A percentile compares a stretch with the other conserved stretches of the same genome.
Conservation (phyloP, 2,329 filamentous ascomycete species). For the Colletotrichum sp. region DNA sequence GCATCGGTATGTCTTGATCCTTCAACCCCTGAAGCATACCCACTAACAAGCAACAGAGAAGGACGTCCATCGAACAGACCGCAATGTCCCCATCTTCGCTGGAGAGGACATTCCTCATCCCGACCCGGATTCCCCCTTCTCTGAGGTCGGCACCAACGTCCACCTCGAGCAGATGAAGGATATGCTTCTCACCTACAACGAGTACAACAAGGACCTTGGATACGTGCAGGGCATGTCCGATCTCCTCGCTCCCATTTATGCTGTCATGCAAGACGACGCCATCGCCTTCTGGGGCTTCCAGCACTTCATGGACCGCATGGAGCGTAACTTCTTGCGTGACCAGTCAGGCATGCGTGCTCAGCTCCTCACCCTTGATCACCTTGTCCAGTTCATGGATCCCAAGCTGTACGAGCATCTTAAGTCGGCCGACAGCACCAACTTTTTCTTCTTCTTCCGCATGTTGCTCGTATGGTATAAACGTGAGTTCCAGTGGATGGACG, state of each 20-base stretch:
- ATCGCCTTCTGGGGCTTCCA: conserved; percentile 97
- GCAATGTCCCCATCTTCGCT: conserved; percentile 91
- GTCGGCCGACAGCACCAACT: conserved; percentile 93
- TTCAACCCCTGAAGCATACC: neutral
- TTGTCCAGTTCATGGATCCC: conserved; percentile 96
- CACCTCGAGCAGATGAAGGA: conserved; percentile 99
- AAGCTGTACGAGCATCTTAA: conserved; percentile 91
- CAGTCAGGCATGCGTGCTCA: conserved; percentile 96
- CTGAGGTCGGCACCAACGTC: conserved; percentile 91
- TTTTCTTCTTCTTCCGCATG: conserved; percentile 99
- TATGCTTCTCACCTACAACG: conserved; percentile 98
- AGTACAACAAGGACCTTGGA: conserved; percentile 93
- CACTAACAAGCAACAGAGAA: conserved; percentile 70
- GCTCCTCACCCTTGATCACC: conserved; percentile 87
- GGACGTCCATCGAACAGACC: conserved; percentile 96
- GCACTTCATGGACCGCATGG: conserved; percentile 97
- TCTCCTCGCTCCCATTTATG: conserved; percentile 92
- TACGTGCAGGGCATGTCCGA: conserved; percentile 99
- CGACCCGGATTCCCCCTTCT: conserved; percentile 94
- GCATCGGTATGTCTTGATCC: conserved; percentile 77
- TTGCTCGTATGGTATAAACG: conserved; percentile 98
- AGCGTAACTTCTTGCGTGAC: conserved; percentile 93
- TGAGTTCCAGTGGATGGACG: conserved; percentile 89
- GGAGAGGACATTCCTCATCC: conserved; percentile 97
- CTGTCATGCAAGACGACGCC: conserved; percentile 96